These are phyloP conservation scores for Scheffersomyces illinoinensis DNA, from an alignment of 1,139 yeast species.

Conservation along the genomic window DNA sequence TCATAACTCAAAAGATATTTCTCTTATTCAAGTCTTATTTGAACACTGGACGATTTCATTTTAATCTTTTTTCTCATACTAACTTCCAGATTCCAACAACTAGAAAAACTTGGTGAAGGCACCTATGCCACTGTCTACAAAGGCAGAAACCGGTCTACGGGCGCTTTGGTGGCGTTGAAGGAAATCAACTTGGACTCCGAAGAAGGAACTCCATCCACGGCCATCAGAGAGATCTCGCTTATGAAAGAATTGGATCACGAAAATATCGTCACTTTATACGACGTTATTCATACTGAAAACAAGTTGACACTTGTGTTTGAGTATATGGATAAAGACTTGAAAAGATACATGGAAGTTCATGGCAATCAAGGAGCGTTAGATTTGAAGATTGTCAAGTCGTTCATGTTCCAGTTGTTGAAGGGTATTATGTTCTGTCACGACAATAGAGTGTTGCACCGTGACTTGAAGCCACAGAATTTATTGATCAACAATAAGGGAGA, in stretches of 20 bases:
- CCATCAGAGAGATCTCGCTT: conserved; percentile 91
- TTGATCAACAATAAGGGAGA: conserved; percentile 87
- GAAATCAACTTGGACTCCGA: conserved; percentile 94
- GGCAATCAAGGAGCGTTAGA: conserved; percentile 85
- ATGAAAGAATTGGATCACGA: conserved; percentile 97
- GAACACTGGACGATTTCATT: conserved; percentile 8
- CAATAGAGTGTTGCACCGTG: conserved; percentile 91
- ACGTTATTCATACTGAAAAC: conserved; percentile 95
- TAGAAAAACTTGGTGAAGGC: conserved; percentile 95
- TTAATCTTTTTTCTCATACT: conserved; percentile 3
- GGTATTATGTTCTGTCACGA: conserved; percentile 96
- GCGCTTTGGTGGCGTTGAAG: conserved; percentile 90
- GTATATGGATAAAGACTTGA: conserved; percentile 90
- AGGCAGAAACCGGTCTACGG: conserved; percentile 89
- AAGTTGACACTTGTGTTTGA: conserved; percentile 92
- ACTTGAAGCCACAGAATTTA: conserved; percentile 91
- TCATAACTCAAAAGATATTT: not conserved
- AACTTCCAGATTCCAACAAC: conserved; percentile 45
- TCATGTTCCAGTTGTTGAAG: conserved; percentile 87
- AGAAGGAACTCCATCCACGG: conserved; percentile 98
- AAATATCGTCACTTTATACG: conserved; percentile 88
- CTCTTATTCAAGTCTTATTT: not conserved
- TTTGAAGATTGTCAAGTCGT: conserved; percentile 76
- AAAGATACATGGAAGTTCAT: conserved; percentile 88
- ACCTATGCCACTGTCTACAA: conserved; percentile 98